phyloP scores from a whole-genome alignment of 2,329 filamentous ascomycete species.

The Cladophialophora yegresii region DNA sequence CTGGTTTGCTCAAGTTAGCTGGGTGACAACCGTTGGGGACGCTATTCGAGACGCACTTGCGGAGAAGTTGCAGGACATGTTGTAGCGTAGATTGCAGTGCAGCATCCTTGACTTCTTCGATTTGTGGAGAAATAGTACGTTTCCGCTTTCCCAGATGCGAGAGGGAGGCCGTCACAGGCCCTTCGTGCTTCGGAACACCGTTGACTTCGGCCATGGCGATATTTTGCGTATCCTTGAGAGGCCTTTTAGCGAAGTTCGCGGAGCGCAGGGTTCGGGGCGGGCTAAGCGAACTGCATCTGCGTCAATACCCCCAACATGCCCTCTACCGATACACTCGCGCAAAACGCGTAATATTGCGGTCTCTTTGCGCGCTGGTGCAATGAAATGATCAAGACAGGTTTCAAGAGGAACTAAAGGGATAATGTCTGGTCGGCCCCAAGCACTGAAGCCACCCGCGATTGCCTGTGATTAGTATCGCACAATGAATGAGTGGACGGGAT shows the following conservation, averaged over 20 bases:
- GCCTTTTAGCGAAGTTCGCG: background rate
- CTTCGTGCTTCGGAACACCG: constrained; percentile 23
- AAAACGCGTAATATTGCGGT: background rate
- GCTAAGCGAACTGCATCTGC: constrained; percentile 4
- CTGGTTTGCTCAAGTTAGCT: constrained; percentile 40
- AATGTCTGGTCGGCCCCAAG: background rate
- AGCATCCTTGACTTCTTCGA: constrained; percentile 17
- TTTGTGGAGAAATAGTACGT: constrained; percentile 33
- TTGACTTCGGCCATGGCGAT: constrained; percentile 30
- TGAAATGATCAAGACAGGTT: background rate
- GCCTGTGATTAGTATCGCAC: background rate
- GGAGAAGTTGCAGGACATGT: constrained; percentile 23
- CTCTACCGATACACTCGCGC: background rate
- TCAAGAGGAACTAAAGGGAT: background rate
- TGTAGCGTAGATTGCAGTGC: constrained; percentile 23
- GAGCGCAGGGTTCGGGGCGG: background rate
- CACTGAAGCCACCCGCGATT: background rate
- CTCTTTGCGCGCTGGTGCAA: background rate
- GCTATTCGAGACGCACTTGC: constrained; percentile 20
- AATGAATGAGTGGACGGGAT: background rate
- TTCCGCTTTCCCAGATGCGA: constrained; percentile 35
- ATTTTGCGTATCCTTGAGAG: background rate
- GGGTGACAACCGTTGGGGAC: background rate
- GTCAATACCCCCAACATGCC: constrained; percentile 1
- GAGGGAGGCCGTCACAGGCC: constrained; percentile 13